Percentiles rank a stretch among this genome's conserved stretches.
These are phyloP conservation scores for Trifolium repens DNA, from an alignment of 306 rosid species.

Conservation along the genomic window DNA sequence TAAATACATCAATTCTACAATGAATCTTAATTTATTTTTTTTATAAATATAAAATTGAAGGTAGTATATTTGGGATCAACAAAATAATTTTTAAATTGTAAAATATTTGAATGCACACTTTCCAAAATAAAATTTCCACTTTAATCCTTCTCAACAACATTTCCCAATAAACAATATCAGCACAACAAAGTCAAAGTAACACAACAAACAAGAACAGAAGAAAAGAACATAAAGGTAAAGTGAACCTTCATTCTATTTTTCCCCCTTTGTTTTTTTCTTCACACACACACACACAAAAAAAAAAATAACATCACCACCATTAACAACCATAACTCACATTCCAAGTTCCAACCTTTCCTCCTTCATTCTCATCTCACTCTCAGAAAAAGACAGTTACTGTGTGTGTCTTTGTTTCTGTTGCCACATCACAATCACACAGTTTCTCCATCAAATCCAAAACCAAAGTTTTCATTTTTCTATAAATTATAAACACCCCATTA, in stretches of 20 bases:
- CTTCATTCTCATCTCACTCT: background rate
- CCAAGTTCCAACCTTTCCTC: background rate
- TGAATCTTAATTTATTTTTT: too few species aligned
- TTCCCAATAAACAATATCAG: too few species aligned
- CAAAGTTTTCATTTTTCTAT: constrained; percentile 17
- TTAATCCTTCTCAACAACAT: too few species aligned
- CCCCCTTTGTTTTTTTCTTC: background rate
- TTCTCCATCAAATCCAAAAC: background rate
- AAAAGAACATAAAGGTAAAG: constrained; percentile 18
- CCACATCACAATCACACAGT: constrained; percentile 1
- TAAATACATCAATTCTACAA: too few species aligned
- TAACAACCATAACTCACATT: background rate
- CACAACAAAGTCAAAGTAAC: constrained; percentile 26
- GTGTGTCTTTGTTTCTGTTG: background rate
- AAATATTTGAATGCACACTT: too few species aligned
- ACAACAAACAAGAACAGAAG: background rate
- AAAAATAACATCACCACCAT: background rate
- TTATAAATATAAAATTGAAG: too few species aligned
- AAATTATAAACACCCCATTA: constrained; percentile 35
- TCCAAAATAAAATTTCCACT: too few species aligned
- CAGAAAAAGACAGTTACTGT: background rate
- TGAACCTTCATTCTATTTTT: constrained; percentile 16
- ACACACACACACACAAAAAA: background rate
- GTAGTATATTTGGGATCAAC: too few species aligned
- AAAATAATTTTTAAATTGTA: too few species aligned